Conservation (phyloP, 2,329 filamentous ascomycete genomes). For the Colletotrichum sp. region DNA sequence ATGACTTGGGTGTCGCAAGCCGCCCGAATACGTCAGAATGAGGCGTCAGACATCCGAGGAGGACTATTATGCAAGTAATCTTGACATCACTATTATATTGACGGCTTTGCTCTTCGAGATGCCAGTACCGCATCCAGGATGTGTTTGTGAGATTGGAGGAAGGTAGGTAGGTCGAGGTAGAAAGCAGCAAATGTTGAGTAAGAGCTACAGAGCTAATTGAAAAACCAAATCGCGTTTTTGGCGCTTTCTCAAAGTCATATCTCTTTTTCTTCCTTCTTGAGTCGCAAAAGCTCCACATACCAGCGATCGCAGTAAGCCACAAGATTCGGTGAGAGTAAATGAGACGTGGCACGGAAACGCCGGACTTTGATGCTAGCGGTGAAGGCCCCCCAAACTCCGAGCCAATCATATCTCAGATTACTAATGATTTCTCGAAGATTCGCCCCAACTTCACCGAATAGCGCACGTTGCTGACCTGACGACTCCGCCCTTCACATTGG, state of each 20-base stretch:
- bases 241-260: fast-evolving
- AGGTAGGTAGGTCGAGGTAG: not conserved
- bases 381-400: not conserved
- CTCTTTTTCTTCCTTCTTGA: not conserved
- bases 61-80: not conserved
- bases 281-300: not conserved
- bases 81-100: not conserved
- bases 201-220: not conserved
- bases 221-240: not conserved
- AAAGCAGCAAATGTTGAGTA: not conserved
- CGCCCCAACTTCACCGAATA: not conserved
- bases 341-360: not conserved
- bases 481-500: not conserved
- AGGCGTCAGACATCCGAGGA: not conserved
- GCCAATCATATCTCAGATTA: slow-evolving; percentile 7
- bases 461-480: not conserved
- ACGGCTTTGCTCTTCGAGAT: not conserved
- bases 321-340: not conserved
- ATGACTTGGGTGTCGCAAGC: not conserved
- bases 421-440: slow-evolving; percentile 18
- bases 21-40: not conserved
- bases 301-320: not conserved
- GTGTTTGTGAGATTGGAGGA: not conserved
- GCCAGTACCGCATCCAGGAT: not conserved
- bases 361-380: not conserved